Evolutionary conservation across 2,329 filamentous ascomycete species (phyloP), one percentile per base, ranked within the genome.

Genomic region (Orbilia blumenaviensis): DNA sequence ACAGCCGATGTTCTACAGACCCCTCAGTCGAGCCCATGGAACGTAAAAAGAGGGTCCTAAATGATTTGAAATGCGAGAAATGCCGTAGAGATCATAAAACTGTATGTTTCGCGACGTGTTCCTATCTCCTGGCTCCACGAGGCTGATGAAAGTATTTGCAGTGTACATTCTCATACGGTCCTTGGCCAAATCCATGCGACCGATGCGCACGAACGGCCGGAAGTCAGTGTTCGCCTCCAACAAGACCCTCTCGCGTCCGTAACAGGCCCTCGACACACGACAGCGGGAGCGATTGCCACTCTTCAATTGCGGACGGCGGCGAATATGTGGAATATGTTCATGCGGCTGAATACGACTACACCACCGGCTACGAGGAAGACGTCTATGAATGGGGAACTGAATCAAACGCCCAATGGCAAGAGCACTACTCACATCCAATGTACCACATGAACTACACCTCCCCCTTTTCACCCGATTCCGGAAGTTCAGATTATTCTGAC

Each of bases 401-500:
- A 36, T 29, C 54, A 29, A 62, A 68, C 48, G 29, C 56, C 34
- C 71, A 68, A 63, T 75, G 71, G 71, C 71, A 75, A 29, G 63
- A 74, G 32, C 69, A 75, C 38, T 75, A 75, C 52, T 67, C 62
- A 36, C 44, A 75, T n/a, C 63, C 63, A 62, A 75, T 68, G 71
- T 75, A 75, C 56, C 54, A 61, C 27, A 63, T 75, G 54, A 62
- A 68, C 29, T 75, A 75, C 56, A 68, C 42, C 34, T 48, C 71
- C 71, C 71, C 71, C 27, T 75, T 75, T 63, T 75, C 71, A 36
- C 56, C 71, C 14, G 71, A 67, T 54, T 75, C 71, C 41, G 62
- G 71, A n/a, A 75, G 71, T 18, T 75, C 71, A 52, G 71, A 75
- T 62, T 75, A 75, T 56, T 75, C 71, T 50, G 71, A 75, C 12